phyloP scores from a whole-genome alignment of 208 protist genomes.

The Wallacemonas sp. region DNA sequence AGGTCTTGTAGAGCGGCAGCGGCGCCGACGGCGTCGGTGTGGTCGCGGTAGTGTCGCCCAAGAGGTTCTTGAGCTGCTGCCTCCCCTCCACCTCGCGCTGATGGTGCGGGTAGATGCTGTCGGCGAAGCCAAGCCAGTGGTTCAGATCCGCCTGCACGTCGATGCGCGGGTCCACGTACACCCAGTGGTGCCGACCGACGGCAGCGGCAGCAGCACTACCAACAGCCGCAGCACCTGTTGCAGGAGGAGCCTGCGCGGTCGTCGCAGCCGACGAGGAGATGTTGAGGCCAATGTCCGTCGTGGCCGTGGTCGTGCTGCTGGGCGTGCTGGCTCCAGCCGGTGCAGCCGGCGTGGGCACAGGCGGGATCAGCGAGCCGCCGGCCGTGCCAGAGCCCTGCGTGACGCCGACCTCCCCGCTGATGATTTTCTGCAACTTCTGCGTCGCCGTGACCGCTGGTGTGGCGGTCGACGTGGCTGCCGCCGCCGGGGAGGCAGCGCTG shows the following conservation, averaged over 20 bases:
- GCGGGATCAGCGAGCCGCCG: constrained; percentile 4
- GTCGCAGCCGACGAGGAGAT: too few species aligned
- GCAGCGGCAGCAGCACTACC: not conserved
- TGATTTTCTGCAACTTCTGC: constrained; percentile 12
- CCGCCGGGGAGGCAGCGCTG: not conserved
- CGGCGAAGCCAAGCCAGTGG: constrained; percentile 56
- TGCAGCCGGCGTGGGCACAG: not conserved
- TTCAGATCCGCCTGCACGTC: constrained; percentile 39
- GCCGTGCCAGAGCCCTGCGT: not conserved
- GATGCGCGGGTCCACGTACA: constrained; percentile 55
- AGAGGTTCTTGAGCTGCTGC: not conserved
- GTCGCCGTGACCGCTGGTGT: not conserved
- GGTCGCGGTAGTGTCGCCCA: not conserved
- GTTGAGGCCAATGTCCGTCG: too few species aligned
- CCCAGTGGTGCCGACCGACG: constrained; percentile 7
- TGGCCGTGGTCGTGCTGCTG: too few species aligned
- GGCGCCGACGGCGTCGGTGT: not conserved
- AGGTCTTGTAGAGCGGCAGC: constrained; percentile 15
- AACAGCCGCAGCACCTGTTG: constrained; percentile 1
- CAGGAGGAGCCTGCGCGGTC: not conserved
- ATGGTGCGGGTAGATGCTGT: constrained; percentile 53
- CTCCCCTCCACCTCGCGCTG: constrained; percentile 13
- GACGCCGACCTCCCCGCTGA: constrained; percentile 9
- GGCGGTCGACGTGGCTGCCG: not conserved
- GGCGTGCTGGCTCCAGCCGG: too few species aligned